Evolutionary conservation across 495 filamentous ascomycete species (phyloP), one percentile per base, ranked within the genome.

Genomic region (Lindgomyces ingoldianus): DNA sequence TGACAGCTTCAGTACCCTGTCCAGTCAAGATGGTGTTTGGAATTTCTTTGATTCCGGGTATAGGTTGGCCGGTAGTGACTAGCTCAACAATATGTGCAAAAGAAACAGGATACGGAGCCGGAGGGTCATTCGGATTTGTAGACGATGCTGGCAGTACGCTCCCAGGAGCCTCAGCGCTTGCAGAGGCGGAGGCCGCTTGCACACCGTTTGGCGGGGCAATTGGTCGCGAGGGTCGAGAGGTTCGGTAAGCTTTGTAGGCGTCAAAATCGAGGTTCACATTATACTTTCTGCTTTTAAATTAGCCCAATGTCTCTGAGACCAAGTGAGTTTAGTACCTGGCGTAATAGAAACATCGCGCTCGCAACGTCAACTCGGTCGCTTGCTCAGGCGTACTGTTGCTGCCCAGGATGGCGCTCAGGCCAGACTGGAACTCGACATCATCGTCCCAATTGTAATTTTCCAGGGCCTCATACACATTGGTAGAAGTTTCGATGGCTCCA

Each of bases 51-150:
- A 98, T 95, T 1, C 94, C 94, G 0, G 91, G 90, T 52, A 98
- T 89, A 3, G 88, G 86, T 73, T 91, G 84, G 45, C 91, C 92
- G 19, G 82, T 88, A 3, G 88, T 89, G 65, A 98, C 91, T 29
- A 97, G 85, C 45, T 91, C 91, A 36, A 96, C 87, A 52, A 98
- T 92, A 60, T 93, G 87, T 26, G 89, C 86, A 71, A 98, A 98
- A 1, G 88, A 89, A 24, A 85, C 86, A 3, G 94, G 94, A 73
- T 96, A 96, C 2, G 87, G 84, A 27, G 75, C 64, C 14, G 70
- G 56, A 11, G 70, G 63, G 48, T 70, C 64, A 24, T 48, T 62
- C 1, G 50, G 16, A 52, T 42, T 47, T 12, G 59, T 29, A 10
- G 70, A 33, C 12, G 62, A 12, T 9, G 21, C 19, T 22, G 67